These are phyloP conservation scores for Ceratobasidium sp. DNA, from an alignment of 1,284 basidiomycete genomes.

Conservation along the genomic window DNA sequence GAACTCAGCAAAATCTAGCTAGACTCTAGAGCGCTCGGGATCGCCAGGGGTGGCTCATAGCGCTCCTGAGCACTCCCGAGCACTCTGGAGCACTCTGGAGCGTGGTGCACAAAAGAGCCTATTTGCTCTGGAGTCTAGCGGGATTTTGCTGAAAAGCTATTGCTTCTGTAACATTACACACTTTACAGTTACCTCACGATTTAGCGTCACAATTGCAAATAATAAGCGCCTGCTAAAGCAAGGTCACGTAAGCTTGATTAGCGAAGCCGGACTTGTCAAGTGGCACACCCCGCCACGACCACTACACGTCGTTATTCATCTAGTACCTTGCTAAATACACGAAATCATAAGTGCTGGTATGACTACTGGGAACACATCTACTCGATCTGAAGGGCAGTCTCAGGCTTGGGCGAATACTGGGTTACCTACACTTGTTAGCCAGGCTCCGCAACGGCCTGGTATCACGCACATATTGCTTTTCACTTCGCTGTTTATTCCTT, in stretches of 20 bases:
- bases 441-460: constrained; percentile 35
- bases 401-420: constrained; percentile 5
- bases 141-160: too few species aligned
- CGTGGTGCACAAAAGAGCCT: too few species aligned
- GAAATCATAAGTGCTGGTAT: background rate
- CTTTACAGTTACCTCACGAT: too few species aligned
- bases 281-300: constrained; percentile 5
- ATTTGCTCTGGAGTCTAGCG: too few species aligned
- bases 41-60: too few species aligned
- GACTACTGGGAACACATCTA: background rate
- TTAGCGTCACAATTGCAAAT: too few species aligned
- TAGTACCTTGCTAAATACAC: constrained; percentile 5
- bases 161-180: too few species aligned
- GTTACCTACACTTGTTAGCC: constrained; percentile 32
- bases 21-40: too few species aligned
- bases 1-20: too few species aligned
- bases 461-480: constrained; percentile 34
- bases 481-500: constrained; percentile 27
- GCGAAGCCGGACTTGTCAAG: background rate
- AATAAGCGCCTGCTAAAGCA: too few species aligned
- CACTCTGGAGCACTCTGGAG: too few species aligned
- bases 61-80: too few species aligned
- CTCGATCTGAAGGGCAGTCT: constrained; percentile 16
- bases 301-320: background rate
- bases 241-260: constrained; percentile 38